Percentiles rank a stretch among this genome's conserved stretches.
Conservation (phyloP, 2,329 filamentous ascomycete species). For the Colletotrichum tofieldiae region DNA sequence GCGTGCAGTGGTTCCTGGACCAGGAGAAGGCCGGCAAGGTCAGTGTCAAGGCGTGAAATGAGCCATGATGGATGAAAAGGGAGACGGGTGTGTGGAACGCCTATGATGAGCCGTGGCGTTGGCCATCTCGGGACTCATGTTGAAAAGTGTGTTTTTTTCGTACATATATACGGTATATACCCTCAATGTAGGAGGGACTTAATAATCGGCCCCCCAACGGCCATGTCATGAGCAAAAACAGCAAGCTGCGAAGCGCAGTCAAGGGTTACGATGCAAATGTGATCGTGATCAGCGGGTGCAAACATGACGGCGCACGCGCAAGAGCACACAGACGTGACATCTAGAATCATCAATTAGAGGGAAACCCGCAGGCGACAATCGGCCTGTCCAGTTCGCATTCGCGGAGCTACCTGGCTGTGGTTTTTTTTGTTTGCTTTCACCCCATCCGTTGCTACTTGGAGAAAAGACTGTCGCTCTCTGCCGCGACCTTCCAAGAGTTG, state of each 20-base stretch:
- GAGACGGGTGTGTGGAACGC: neutral
- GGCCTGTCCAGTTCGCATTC: constrained; percentile 29
- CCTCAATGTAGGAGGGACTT: constrained; percentile 14
- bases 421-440: neutral
- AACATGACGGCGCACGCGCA: neutral
- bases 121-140: constrained; percentile 7
- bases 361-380: constrained; percentile 23
- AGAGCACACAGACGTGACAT: neutral
- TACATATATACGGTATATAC: constrained; percentile 22
- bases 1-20: constrained; percentile 70
- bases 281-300: neutral
- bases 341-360: constrained; percentile 8
- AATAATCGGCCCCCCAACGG: constrained; percentile 16
- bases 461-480: constrained; percentile 1
- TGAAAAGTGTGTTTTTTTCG: constrained; percentile 11
- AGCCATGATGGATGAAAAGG: neutral
- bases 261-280: neutral
- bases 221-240: constrained; percentile 10
- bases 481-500: neutral
- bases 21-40: constrained; percentile 59
- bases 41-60: constrained; percentile 31
- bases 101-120: neutral
- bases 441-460: constrained; percentile 26
- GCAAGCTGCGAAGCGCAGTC: neutral
- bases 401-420: constrained; percentile 21